Base-by-base conservation (phyloP, 306 rosid genomes). In the Comarum palustre region DNA sequence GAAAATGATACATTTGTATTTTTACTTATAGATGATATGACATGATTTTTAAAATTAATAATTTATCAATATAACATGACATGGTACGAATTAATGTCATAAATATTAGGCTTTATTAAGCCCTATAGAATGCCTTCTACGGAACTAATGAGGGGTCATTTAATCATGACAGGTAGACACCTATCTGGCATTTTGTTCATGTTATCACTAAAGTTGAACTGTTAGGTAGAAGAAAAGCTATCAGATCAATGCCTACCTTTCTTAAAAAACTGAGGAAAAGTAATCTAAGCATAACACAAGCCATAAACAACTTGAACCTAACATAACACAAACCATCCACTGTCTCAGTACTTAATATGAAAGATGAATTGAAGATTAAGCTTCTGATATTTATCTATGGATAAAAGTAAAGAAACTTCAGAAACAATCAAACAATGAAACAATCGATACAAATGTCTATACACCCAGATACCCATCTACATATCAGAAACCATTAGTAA, bases 341-440 rank as follows among this genome's bases (percentile, higher is more conserved):
- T 58, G 12, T 31, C 11, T 22, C 13, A 60, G 11, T 60, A 29
- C 65, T 29, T 13, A 13, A n/a, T 15, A 61, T 61, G 66, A 32
- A 34, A 3, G 41, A 32, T 19, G 47, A 6, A 8, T 36, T 0
- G 36, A 38, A 22, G 46, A 51, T 69, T 20, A 69, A 25, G 61
- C 16, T 55, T 27, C 63, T 15, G 10, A 72, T 19, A 9, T 17
- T 16, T 1, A 10, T 12, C 67, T 42, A 17, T 41, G 41, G 55
- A 57, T 27, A 22, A 38, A 22, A 6, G 0, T 39, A 39, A 8
- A 39, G 2, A 39, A 39, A 1, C 10, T 39, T 39, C 1, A 36
- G n/a, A 52, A 15, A 54, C 12, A 71, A 71, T 16, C 13, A 54
- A 71, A 39, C 54, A 71, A 41, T 72, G 17, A 57, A 58, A 64